phyloP scores from a whole-genome alignment of 345 rosid species.

The Barbarea vulgaris region DNA sequence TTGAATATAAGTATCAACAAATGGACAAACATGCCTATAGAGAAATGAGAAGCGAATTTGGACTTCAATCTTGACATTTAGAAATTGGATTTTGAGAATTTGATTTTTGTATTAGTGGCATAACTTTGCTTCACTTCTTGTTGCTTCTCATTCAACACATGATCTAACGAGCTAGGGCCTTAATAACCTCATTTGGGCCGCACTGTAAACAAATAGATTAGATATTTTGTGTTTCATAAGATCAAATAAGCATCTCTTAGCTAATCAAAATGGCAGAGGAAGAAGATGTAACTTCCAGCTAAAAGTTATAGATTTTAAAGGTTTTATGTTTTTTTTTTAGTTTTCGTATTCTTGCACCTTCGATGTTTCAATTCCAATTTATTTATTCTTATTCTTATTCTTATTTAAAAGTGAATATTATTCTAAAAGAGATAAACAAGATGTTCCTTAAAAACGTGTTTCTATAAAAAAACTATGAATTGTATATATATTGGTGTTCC shows the following conservation, averaged over 20 bases:
- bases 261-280: background rate
- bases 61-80: background rate
- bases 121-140: background rate
- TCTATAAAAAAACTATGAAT: background rate
- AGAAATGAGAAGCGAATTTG: too few species aligned
- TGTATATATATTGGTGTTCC: background rate
- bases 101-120: background rate
- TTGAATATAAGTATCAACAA: too few species aligned
- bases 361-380: background rate
- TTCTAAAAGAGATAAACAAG: background rate
- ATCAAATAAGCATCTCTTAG: background rate
- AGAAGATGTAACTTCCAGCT: background rate
- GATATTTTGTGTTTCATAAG: background rate
- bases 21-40: too few species aligned
- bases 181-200: background rate
- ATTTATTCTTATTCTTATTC: background rate
- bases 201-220: background rate
- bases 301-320: background rate
- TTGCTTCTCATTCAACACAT: background rate
- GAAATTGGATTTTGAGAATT: background rate
- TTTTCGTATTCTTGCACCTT: background rate
- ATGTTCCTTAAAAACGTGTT: slow-evolving; percentile 10
- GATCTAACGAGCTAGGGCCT: background rate
- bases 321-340: background rate
- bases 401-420: background rate